Conservation (phyloP, 208 protist species). For the Endotrypanum monterogeii region DNA sequence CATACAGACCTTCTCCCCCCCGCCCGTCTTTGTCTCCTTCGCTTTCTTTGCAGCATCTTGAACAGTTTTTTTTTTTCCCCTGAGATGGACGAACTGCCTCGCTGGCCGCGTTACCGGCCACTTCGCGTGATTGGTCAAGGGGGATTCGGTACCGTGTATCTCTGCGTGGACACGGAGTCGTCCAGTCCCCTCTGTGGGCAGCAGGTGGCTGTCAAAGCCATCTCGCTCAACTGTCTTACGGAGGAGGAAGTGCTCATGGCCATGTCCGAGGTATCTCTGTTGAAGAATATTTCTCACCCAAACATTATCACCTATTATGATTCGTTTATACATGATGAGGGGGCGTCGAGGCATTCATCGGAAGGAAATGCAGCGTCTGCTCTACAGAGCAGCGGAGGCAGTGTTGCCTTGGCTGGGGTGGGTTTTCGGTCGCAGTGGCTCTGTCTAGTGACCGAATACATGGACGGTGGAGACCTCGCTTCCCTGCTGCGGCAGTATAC, state of each 20-base stretch:
- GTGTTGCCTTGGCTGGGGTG: background rate
- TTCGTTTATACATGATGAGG: conserved; percentile 69
- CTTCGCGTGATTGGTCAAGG: conserved; percentile 61
- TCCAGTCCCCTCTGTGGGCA: conserved; percentile 11
- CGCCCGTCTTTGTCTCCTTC: too few species aligned
- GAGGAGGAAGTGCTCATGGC: conserved; percentile 68
- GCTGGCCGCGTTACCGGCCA: conserved; percentile 58
- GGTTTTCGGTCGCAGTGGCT: conserved; percentile 36
- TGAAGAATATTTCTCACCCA: conserved; percentile 68
- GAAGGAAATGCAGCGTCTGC: background rate
- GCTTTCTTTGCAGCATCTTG: conserved; percentile 10
- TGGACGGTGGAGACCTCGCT: conserved; percentile 79
- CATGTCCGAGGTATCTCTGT: conserved; percentile 82
- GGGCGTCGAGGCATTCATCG: background rate
- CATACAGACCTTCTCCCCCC: conserved; percentile 8
- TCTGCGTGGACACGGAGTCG: conserved; percentile 54
- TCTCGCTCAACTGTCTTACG: conserved; percentile 47
- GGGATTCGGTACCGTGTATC: conserved; percentile 78
- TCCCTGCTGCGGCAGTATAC: conserved; percentile 27
- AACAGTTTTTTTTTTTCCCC: background rate
- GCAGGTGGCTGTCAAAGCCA: conserved; percentile 78
- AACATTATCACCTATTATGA: conserved; percentile 89
- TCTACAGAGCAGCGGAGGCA: background rate
- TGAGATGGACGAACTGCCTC: conserved; percentile 25
- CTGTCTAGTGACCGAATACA: conserved; percentile 88